phyloP scores from a whole-genome alignment of 257 asterid species.

The Penstemon eatonii region DNA sequence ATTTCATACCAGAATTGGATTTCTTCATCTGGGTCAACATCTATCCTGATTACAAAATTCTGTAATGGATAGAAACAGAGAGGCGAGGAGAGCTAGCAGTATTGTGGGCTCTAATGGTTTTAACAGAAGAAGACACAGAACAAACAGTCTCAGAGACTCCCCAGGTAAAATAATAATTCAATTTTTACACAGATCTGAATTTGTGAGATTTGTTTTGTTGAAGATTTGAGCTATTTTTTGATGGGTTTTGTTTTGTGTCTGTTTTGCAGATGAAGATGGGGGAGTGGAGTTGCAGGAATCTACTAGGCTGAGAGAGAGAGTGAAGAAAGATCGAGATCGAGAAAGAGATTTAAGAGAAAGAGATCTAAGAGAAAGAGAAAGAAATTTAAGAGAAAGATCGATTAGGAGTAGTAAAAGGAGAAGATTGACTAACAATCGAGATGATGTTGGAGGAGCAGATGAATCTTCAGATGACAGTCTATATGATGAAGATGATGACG shows the following conservation, averaged over 20 bases:
- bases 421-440: conserved; percentile 50
- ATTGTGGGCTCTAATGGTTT: conserved; percentile 81
- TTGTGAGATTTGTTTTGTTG: background rate
- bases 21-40: conserved; percentile 39
- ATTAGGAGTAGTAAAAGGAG: conserved; percentile 69
- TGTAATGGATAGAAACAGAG: conserved; percentile 86
- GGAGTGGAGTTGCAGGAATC: conserved; percentile 82
- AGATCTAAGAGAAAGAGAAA: conserved; percentile 55
- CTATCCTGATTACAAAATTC: conserved; percentile 15
- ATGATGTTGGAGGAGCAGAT: conserved; percentile 50
- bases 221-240: background rate
- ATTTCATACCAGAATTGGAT: conserved; percentile 28
- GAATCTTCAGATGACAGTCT: conserved; percentile 88
- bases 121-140: conserved; percentile 71
- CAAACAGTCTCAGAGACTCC: conserved; percentile 79
- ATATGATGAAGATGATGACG: conserved; percentile 76
- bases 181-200: conserved; percentile 56
- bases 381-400: conserved; percentile 48
- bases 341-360: conserved; percentile 51
- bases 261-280: conserved; percentile 81
- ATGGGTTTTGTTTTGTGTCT: conserved; percentile 11
- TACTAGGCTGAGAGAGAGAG: conserved; percentile 76
- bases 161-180: conserved; percentile 46
- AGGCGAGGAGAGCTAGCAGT: conserved; percentile 68
- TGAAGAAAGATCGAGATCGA: conserved; percentile 91